Conservation (phyloP, 805 yeast species). For the Sugiyamaella chiloensis region DNA sequence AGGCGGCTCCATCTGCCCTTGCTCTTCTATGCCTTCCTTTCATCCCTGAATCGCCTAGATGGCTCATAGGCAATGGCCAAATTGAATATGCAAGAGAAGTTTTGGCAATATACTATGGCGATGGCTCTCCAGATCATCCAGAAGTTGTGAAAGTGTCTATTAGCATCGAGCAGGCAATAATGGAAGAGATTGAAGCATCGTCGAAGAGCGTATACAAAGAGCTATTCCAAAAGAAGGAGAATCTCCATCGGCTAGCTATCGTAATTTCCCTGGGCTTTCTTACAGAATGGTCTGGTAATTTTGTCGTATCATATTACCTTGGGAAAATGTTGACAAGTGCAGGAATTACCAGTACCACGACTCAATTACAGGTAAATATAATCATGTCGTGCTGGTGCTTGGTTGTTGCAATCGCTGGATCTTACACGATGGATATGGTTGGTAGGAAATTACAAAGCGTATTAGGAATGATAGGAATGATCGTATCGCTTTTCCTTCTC, state of each 20-base stretch:
- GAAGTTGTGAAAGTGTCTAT: conserved; percentile 21
- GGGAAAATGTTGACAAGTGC: conserved; percentile 49
- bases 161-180: conserved; percentile 22
- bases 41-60: conserved; percentile 86
- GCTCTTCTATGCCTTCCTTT: conserved; percentile 45
- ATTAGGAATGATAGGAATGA: conserved; percentile 15
- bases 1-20: conserved; percentile 56
- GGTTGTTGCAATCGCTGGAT: conserved; percentile 7
- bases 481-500: conserved; percentile 18
- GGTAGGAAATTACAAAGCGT: conserved; percentile 4
- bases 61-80: conserved; percentile 33
- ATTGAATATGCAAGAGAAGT: conserved; percentile 56
- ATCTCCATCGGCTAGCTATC: conserved; percentile 16
- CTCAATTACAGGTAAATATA: conserved; percentile 21
- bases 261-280: conserved; percentile 13
- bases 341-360: conserved; percentile 43
- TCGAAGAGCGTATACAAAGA: neutral
- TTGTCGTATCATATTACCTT: conserved; percentile 40
- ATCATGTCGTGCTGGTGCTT: conserved; percentile 16
- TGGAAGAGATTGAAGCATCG: conserved; percentile 14
- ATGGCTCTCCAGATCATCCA: conserved; percentile 26
- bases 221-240: conserved; percentile 2
- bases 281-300: conserved; percentile 18
- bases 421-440: conserved; percentile 4
- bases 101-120: conserved; percentile 18